phyloP scores from a whole-genome alignment of 768 basidiomycete species.

The Amanita muscaria region DNA sequence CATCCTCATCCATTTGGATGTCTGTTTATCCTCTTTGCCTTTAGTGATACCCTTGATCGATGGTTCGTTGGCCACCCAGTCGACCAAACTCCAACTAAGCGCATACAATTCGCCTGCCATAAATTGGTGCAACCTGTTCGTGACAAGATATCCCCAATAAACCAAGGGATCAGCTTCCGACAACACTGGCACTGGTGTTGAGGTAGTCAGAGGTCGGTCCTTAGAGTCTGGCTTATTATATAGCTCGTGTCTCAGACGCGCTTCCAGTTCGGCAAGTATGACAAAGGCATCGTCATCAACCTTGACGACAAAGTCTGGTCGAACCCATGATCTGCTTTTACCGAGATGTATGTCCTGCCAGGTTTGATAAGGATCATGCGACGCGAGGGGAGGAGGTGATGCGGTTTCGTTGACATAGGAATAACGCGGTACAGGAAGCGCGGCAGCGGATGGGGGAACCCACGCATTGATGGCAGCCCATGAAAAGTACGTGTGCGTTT shows the following conservation, averaged over 20 bases:
- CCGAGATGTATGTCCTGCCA: slow-evolving; percentile 39
- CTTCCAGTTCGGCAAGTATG: slow-evolving; percentile 90
- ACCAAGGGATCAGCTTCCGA: slow-evolving; percentile 54
- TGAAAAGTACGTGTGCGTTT: slow-evolving; percentile 83
- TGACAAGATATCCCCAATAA: slow-evolving; percentile 88
- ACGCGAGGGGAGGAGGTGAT: slow-evolving; percentile 52
- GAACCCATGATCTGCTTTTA: slow-evolving; percentile 55
- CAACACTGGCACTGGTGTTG: slow-evolving; percentile 3
- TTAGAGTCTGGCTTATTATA: slow-evolving; percentile 31
- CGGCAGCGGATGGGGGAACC: slow-evolving; percentile 60
- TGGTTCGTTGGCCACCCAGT: slow-evolving; percentile 77
- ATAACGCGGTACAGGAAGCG: slow-evolving; percentile 35
- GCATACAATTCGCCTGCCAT: slow-evolving; percentile 96
- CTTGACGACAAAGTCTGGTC: slow-evolving; percentile 89
- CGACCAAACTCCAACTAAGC: slow-evolving; percentile 79
- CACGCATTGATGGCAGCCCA: slow-evolving; percentile 91
- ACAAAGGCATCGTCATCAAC: slow-evolving; percentile 95
- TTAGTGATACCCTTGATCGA: slow-evolving; percentile 54
- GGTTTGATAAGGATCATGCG: slow-evolving; percentile 60
- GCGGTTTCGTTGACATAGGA: slow-evolving; percentile 58
- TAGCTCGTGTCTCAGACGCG: slow-evolving; percentile 74
- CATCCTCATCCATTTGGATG: slow-evolving; percentile 82
- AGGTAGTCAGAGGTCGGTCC: slow-evolving; percentile 12
- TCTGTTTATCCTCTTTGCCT: slow-evolving; percentile 91
- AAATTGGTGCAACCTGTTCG: slow-evolving; percentile 78